phyloP scores from a whole-genome alignment of 108 stramenopile species.

The Epithemia pelagica region DNA sequence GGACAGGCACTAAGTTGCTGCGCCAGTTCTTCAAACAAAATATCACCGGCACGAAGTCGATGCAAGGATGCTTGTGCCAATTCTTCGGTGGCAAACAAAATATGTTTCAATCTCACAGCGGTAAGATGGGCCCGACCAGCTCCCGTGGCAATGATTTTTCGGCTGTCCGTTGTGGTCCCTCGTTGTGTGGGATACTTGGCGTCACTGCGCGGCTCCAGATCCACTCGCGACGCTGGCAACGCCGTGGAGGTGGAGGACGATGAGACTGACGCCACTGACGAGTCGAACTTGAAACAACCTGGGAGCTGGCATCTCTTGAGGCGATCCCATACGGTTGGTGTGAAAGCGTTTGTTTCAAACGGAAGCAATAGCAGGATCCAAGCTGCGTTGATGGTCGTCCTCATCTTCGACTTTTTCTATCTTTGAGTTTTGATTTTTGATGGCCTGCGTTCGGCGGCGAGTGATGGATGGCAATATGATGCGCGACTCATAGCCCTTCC shows the following conservation, averaged over 20 bases:
- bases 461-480: no score
- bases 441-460: not conserved
- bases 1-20: constrained; percentile 56
- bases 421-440: no score
- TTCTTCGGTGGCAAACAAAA: constrained; percentile 67
- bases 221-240: not conserved
- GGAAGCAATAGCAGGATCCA: no score
- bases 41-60: constrained; percentile 34
- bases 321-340: no score
- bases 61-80: constrained; percentile 56
- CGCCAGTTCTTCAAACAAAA: constrained; percentile 59
- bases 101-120: constrained; percentile 64
- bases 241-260: no score
- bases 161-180: constrained; percentile 66
- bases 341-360: no score
- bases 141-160: constrained; percentile 59
- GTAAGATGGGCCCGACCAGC: constrained; percentile 51
- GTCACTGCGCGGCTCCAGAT: constrained; percentile 8
- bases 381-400: no score
- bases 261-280: no score
- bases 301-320: no score
- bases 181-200: constrained; percentile 78
- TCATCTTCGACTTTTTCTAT: no score
- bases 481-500: no score
- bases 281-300: no score